phyloP scores from a whole-genome alignment of 2,329 filamentous ascomycete species.

The Parastagonospora nodorum region DNA sequence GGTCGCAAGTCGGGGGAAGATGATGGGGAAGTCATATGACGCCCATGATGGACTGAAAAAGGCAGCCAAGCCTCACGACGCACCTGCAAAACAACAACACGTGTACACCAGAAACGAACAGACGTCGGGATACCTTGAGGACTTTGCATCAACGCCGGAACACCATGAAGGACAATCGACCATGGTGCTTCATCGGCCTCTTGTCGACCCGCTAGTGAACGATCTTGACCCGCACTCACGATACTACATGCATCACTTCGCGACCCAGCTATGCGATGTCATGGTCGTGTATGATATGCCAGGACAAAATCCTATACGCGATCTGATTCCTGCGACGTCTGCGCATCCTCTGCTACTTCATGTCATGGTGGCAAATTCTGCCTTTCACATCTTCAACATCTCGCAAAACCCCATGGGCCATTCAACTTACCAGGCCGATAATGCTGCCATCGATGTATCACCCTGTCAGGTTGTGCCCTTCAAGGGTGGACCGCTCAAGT shows the following conservation, averaged over 20 bases:
- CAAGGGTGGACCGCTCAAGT: conserved; percentile 43
- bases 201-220: conserved; percentile 62
- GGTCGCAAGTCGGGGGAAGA: conserved; percentile 57
- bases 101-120: conserved; percentile 1
- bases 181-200: conserved; percentile 45
- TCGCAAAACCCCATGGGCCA: conserved; percentile 40
- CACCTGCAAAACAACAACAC: conserved; percentile 12
- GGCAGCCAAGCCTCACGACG: conserved; percentile 30
- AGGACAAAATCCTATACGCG: conserved; percentile 55
- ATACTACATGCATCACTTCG: conserved; percentile 56
- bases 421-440: conserved; percentile 40
- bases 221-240: conserved; percentile 55
- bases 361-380: conserved; percentile 54
- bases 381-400: conserved; percentile 53
- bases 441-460: conserved; percentile 38
- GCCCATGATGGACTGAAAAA: conserved; percentile 33
- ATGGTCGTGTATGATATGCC: conserved; percentile 56
- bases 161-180: conserved; percentile 13
- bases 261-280: conserved; percentile 59
- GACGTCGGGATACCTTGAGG: neutral
- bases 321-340: conserved; percentile 53
- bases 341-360: conserved; percentile 53
- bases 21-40: conserved; percentile 60
- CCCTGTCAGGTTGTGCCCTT: conserved; percentile 45
- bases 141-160: neutral